Evolutionary conservation across 306 rosid species (phyloP).

Genomic region (Trifolium repens): DNA sequence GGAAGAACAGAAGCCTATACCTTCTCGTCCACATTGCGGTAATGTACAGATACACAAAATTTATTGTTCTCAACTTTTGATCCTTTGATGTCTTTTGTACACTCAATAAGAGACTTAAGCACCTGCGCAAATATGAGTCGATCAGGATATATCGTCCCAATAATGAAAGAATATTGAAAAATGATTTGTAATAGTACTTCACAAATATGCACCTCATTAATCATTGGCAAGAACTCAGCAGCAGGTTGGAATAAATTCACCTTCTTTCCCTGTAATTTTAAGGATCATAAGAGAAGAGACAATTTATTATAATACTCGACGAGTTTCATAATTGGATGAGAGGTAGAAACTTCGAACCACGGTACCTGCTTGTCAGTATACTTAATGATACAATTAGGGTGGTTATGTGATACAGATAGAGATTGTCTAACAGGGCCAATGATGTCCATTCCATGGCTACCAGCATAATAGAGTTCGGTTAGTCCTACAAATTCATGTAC

Average conservation of each 20-base stretch:
- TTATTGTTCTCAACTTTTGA: constrained; percentile 82
- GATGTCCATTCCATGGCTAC: constrained; percentile 99
- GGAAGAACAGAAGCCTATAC: constrained; percentile 46
- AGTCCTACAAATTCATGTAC: constrained; percentile 82
- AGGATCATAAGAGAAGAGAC: neutral
- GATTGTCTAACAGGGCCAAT: constrained; percentile 74
- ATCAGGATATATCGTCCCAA: constrained; percentile 28
- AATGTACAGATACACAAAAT: constrained; percentile 94
- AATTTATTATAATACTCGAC: neutral
- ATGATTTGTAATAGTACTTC: constrained; percentile 12
- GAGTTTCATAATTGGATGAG: neutral
- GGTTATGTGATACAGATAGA: constrained; percentile 55
- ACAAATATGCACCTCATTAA: constrained; percentile 61
- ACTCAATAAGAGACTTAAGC: constrained; percentile 59
- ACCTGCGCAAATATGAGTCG: constrained; percentile 62
- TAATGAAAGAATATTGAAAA: constrained; percentile 24
- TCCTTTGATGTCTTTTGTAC: constrained; percentile 72
- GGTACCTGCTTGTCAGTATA: constrained; percentile 67
- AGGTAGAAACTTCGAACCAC: constrained; percentile 16
- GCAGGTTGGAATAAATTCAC: constrained; percentile 94
- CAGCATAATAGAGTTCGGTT: constrained; percentile 91
- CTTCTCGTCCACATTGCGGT: constrained; percentile 92
- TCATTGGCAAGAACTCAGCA: constrained; percentile 78
- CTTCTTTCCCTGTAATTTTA: constrained; percentile 69
- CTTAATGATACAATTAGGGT: constrained; percentile 49